These are phyloP conservation scores for Trichoderma sp. DNA, from an alignment of 2,329 filamentous ascomycete species.

Conservation along the genomic window DNA sequence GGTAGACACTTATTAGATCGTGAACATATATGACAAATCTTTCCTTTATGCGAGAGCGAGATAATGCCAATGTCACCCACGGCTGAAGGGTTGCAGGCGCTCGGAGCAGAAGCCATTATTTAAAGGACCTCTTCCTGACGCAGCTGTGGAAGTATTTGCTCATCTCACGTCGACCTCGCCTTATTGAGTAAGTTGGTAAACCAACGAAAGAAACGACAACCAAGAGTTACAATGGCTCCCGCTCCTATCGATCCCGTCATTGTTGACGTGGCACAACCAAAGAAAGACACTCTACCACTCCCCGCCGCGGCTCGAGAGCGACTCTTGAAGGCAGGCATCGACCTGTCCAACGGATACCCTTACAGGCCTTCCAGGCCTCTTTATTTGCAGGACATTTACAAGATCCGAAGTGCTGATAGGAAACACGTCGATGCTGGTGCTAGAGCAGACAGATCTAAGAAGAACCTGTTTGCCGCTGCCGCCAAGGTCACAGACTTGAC, in stretches of 20 bases:
- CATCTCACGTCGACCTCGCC: neutral
- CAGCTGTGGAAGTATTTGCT: no score
- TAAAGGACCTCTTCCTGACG: neutral
- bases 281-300: slow-evolving; percentile 65
- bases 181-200: neutral
- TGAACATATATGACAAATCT: neutral
- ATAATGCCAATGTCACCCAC: neutral
- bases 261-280: slow-evolving; percentile 62
- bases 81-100: neutral
- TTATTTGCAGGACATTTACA: slow-evolving; percentile 69
- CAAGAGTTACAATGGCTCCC: slow-evolving; percentile 49
- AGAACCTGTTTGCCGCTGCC: slow-evolving; percentile 60
- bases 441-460: slow-evolving; percentile 67
- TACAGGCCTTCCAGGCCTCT: slow-evolving; percentile 68
- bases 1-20: neutral
- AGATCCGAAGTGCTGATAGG: slow-evolving; percentile 59
- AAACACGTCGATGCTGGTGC: slow-evolving; percentile 63
- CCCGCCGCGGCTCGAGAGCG: slow-evolving; percentile 60
- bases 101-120: neutral
- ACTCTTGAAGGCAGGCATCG: slow-evolving; percentile 68
- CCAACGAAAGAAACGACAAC: no score
- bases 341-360: slow-evolving; percentile 70
- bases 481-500: slow-evolving; percentile 66
- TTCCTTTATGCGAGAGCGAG: neutral
- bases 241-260: slow-evolving; percentile 64